phyloP scores from a whole-genome alignment of 208 protist genomes.

The Leishmania braziliensis region DNA sequence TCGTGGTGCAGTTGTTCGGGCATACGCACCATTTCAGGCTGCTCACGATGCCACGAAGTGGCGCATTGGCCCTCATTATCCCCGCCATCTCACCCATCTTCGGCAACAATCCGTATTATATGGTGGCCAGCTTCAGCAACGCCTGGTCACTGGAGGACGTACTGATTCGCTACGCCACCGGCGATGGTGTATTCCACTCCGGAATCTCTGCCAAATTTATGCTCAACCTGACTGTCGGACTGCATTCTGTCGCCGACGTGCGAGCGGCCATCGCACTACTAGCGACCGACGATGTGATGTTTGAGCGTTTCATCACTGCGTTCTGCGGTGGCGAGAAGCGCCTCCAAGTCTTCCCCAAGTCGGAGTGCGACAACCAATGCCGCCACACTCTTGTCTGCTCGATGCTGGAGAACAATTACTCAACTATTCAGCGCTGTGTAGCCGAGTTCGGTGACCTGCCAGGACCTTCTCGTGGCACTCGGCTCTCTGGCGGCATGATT shows the following conservation, averaged over 20 bases:
- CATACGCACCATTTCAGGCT: constrained; percentile 74
- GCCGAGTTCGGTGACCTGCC: background rate
- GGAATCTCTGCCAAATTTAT: constrained; percentile 37
- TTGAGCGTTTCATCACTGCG: constrained; percentile 48
- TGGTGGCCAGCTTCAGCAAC: constrained; percentile 52
- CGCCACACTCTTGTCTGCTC: constrained; percentile 54
- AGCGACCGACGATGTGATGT: constrained; percentile 36
- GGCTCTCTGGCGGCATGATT: background rate
- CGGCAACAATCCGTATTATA: constrained; percentile 67
- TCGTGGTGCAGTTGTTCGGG: constrained; percentile 71
- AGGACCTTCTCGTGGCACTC: background rate
- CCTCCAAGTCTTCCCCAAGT: constrained; percentile 34
- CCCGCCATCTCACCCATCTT: constrained; percentile 71
- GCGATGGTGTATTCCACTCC: constrained; percentile 34
- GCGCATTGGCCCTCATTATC: constrained; percentile 45
- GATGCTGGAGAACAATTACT: constrained; percentile 44
- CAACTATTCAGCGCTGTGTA: constrained; percentile 45
- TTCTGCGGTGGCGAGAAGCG: constrained; percentile 43
- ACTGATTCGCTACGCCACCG: constrained; percentile 48
- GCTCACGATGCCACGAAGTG: constrained; percentile 28
- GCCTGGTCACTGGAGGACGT: constrained; percentile 42
- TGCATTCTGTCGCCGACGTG: constrained; percentile 29
- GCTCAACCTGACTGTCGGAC: constrained; percentile 31
- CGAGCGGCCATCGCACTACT: constrained; percentile 23
- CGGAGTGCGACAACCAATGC: constrained; percentile 48